phyloP scores from a whole-genome alignment of 164 flowering plant genomes.

The Stephania yunnanensis region DNA sequence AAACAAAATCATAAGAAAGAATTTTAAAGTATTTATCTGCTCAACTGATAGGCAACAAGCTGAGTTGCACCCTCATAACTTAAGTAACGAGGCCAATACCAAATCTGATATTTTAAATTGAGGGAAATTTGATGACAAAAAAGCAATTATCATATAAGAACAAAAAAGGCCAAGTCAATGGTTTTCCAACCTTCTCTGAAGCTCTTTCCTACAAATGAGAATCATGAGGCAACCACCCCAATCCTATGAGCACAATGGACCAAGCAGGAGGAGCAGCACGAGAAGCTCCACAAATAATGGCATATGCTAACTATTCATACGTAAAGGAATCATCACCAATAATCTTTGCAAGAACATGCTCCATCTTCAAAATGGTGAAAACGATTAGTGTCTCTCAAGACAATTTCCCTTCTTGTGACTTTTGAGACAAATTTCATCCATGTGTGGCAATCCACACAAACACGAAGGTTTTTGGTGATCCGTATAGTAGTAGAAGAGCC shows the following conservation, averaged over 20 bases:
- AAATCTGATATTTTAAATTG: background rate
- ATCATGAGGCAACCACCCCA: background rate
- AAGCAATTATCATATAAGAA: background rate
- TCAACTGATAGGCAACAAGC: too few relatives aligned
- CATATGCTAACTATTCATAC: background rate
- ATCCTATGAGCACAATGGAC: background rate
- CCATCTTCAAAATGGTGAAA: conserved; percentile 2
- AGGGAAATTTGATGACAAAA: background rate
- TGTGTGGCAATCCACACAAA: conserved; percentile 2
- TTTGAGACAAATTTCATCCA: conserved; percentile 2
- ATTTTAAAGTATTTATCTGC: too few relatives aligned
- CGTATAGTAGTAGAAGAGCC: background rate
- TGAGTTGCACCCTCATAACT: too few relatives aligned
- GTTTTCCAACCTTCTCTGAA: background rate
- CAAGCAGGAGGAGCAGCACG: background rate
- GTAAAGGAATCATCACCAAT: conserved; percentile 1
- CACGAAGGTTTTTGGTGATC: conserved; percentile 3
- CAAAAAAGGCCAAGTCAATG: background rate
- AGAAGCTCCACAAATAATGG: background rate
- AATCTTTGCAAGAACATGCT: conserved; percentile 1
- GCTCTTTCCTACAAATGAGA: background rate
- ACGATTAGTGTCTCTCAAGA: conserved; percentile 1
- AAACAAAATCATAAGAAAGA: too few relatives aligned
- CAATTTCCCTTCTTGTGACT: background rate
- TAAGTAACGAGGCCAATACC: background rate